Base-by-base conservation (phyloP, 208 protist genomes). In the Trypanosomatidae sp. region DNA sequence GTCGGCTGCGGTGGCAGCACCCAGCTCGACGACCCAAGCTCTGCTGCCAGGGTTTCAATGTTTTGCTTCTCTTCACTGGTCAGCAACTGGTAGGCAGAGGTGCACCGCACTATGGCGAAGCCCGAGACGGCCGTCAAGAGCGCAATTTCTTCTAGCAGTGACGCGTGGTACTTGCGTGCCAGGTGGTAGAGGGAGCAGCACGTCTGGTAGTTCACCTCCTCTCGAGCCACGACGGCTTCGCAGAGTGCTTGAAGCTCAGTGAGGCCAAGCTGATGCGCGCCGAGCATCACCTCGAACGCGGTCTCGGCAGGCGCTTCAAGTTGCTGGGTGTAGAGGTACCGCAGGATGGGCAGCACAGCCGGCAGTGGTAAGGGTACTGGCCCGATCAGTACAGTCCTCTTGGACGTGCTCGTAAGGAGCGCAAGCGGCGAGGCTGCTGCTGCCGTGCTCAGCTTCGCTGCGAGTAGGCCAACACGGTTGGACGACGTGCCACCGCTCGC, bases 161-260 rank as follows among this genome's bases (percentile, higher is more conserved):
- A 70, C 1, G 88, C 91, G 25, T 87, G 62, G 58, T 95, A 92
- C 75, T 84, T 86, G 43, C 84, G 76, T 1, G 87, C 75, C 13
- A 95, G 76, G 47, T 86, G 86, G 76, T 91, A 92, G 68, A 95
- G 93, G 69, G 86, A 66, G 69, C 79, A 89, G 60, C 88, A 92
- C 19, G 79, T 91, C 47, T 88, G 73, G 76, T 90, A 95, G 81
- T 91, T 95, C 53, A 95, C 91, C 69, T 92, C 88, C 77, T 90
- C 85, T 4, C 88, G 88, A 19, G 87, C 84, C 30, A 95, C 81
- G 17, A 93, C 81, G 28, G 91, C 86, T 69, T 95, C 91, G 65
- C 87, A 91, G 64, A 90, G 85, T 15, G 82, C 79, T 74, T 93
- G 88, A 41, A 95, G 80, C 73, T 76, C 69, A 49, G 88, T 44